Conservation (phyloP, 768 basidiomycete species). For the Leccinum rimulosum region DNA sequence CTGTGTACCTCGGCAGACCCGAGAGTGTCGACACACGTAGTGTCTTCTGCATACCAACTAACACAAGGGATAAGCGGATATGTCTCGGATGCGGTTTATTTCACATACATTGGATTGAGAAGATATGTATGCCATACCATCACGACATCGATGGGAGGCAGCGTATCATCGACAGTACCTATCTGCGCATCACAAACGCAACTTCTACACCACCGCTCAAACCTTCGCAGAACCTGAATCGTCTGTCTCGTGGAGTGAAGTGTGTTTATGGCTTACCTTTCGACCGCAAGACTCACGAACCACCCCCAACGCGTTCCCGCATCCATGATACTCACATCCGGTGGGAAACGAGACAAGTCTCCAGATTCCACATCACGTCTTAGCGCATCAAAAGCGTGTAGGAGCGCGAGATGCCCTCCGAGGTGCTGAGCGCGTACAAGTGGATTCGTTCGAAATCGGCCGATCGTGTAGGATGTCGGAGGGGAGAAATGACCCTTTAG, state of each 20-base stretch:
- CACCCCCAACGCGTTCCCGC: conserved; percentile 31
- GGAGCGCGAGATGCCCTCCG: conserved; percentile 26
- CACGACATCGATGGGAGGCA: conserved; percentile 36
- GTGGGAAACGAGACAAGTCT: conserved; percentile 13
- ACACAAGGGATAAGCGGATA: too few species aligned
- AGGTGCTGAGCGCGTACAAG: conserved; percentile 24
- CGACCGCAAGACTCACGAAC: conserved; percentile 36
- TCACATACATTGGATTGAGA: conserved; percentile 32
- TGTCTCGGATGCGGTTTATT: background rate
- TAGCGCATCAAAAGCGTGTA: conserved; percentile 26
- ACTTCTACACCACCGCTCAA: conserved; percentile 31
- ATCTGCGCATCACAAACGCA: background rate
- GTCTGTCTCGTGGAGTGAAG: background rate
- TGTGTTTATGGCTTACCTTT: conserved; percentile 20
- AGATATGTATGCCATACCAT: conserved; percentile 40
- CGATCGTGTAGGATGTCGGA: background rate
- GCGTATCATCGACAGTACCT: background rate
- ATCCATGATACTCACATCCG: conserved; percentile 10
- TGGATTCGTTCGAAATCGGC: background rate
- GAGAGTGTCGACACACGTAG: conserved; percentile 4
- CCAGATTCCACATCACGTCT: conserved; percentile 17
- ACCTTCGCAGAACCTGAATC: conserved; percentile 17
- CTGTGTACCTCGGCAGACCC: conserved; percentile 9
- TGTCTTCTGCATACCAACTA: conserved; percentile 24
- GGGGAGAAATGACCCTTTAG: background rate